Evolutionary conservation across 2,329 filamentous ascomycete species (phyloP).

Genomic region (Neofusicoccum ribis): DNA sequence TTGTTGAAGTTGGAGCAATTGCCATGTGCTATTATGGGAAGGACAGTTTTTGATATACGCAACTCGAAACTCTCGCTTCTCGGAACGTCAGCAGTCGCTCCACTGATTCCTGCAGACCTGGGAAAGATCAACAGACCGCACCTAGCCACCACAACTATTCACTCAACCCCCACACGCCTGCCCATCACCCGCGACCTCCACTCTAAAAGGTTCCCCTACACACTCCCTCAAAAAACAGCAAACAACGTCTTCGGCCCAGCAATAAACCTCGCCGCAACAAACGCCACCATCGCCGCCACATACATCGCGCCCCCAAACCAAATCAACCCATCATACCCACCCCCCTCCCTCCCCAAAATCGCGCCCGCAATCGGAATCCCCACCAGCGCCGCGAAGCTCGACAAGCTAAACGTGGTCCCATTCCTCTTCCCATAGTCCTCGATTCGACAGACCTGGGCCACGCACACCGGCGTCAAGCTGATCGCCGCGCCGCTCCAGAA

Average conservation of each 20-base stretch:
- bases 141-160: too few species aligned
- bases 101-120: too few species aligned
- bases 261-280: background rate
- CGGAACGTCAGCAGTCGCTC: too few species aligned
- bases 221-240: background rate
- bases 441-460: slow-evolving; percentile 48
- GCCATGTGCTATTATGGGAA: too few species aligned
- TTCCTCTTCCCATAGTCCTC: slow-evolving; percentile 53
- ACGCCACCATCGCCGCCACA: background rate
- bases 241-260: background rate
- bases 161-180: background rate
- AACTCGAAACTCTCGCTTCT: too few species aligned
- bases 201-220: too few species aligned
- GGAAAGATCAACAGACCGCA: too few species aligned
- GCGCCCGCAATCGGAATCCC: slow-evolving; percentile 23
- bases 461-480: slow-evolving; percentile 46
- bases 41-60: too few species aligned
- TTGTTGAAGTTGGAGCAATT: too few species aligned
- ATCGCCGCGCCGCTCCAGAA: slow-evolving; percentile 36
- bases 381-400: slow-evolving; percentile 51
- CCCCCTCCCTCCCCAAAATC: slow-evolving; percentile 24
- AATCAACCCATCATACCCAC: slow-evolving; percentile 26
- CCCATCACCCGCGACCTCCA: too few species aligned
- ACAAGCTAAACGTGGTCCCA: slow-evolving; percentile 56
- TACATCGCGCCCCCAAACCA: background rate